phyloP scores from a whole-genome alignment of 2,329 filamentous ascomycete species.

The Pezicula rhizophila region DNA sequence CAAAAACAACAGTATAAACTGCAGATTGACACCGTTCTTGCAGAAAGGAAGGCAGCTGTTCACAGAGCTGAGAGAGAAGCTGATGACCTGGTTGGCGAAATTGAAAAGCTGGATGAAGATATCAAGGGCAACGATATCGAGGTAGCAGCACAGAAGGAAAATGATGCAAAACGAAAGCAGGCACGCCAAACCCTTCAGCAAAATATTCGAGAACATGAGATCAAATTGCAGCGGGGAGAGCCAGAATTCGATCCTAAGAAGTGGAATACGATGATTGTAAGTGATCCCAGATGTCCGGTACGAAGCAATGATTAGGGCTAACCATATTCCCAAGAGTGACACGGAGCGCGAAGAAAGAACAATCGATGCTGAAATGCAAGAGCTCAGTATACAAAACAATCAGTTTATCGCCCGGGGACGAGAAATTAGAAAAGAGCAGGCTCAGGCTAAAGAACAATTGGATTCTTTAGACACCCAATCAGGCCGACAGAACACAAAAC shows the following conservation, averaged over 20 bases:
- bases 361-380: constrained; percentile 35
- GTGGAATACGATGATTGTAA: constrained; percentile 68
- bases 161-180: constrained; percentile 40
- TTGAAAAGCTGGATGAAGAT: constrained; percentile 36
- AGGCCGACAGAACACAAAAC: constrained; percentile 65
- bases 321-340: constrained; percentile 37
- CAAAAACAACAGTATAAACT: constrained; percentile 62
- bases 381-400: constrained; percentile 18
- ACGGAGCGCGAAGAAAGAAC: constrained; percentile 52
- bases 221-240: background rate
- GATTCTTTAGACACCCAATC: constrained; percentile 63
- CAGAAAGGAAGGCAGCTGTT: constrained; percentile 47
- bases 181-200: constrained; percentile 45
- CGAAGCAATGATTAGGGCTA: constrained; percentile 2
- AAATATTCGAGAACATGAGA: constrained; percentile 58
- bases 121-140: constrained; percentile 31
- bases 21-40: constrained; percentile 49
- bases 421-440: constrained; percentile 33
- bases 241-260: constrained; percentile 59
- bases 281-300: constrained; percentile 25
- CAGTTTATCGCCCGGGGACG: constrained; percentile 32
- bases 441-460: constrained; percentile 41
- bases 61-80: constrained; percentile 46
- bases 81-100: constrained; percentile 33
- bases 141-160: constrained; percentile 45